phyloP scores from a whole-genome alignment of 208 protist species.

The Endotrypanum monterogeii region DNA sequence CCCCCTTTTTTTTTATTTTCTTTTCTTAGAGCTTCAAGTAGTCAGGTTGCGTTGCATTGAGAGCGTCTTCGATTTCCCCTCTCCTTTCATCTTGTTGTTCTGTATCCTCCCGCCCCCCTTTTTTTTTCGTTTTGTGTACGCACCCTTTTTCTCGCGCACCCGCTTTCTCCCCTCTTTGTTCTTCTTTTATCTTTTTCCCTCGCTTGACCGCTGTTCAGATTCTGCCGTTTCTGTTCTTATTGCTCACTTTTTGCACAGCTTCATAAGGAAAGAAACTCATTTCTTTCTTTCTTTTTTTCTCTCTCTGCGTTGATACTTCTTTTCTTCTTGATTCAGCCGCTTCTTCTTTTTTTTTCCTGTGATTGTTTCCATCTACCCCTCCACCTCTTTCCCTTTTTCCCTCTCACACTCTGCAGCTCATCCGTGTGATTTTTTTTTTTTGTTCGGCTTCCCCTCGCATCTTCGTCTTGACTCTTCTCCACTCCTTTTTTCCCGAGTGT shows the following conservation, averaged over 20 bases:
- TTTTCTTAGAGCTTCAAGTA: background rate
- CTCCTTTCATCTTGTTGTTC: background rate
- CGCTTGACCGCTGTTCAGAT: slow-evolving; percentile 7
- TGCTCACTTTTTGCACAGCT: slow-evolving; percentile 4
- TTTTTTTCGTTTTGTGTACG: background rate
- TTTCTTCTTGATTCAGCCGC: background rate
- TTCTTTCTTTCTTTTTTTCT: background rate
- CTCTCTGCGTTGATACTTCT: background rate
- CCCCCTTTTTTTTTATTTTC: background rate
- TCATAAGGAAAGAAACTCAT: slow-evolving; percentile 5
- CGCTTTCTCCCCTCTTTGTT: background rate
- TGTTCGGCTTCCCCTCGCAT: background rate
- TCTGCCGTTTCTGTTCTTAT: slow-evolving; percentile 1
- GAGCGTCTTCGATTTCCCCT: slow-evolving; percentile 1
- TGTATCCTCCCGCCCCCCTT: too few species aligned
- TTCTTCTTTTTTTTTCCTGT: background rate
- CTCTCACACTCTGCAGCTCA: background rate
- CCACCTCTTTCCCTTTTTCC: background rate
- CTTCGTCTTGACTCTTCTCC: background rate
- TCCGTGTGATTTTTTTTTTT: background rate
- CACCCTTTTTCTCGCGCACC: too few species aligned
- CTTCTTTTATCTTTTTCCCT: slow-evolving; percentile 6
- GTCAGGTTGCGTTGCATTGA: slow-evolving; percentile 2
- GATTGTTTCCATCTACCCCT: background rate
- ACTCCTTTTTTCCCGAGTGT: background rate